Percentiles rank a stretch among this genome's conserved stretches.
These are phyloP conservation scores for Hypericum perforatum DNA, from an alignment of 345 rosid species.

Conservation along the genomic window DNA sequence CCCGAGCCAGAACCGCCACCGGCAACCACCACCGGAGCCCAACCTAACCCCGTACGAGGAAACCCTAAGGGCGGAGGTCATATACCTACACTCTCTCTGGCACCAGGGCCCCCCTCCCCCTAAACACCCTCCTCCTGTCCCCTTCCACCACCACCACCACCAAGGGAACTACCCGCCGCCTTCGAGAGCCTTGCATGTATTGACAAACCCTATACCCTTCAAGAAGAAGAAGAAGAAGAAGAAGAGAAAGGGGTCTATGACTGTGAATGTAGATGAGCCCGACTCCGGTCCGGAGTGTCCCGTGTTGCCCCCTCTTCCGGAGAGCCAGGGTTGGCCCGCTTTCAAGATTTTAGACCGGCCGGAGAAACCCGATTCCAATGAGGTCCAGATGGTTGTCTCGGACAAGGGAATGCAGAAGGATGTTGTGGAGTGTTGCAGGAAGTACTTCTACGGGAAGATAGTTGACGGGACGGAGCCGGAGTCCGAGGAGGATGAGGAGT, in stretches of 20 bases:
- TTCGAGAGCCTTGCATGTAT: not conserved
- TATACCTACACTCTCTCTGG: conserved; percentile 71
- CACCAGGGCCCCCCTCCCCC: conserved; percentile 57
- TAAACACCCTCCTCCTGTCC: not conserved
- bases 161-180: conserved; percentile 17
- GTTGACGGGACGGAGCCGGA: not conserved
- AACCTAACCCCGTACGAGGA: not conserved
- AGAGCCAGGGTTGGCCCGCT: conserved; percentile 33
- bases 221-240: conserved; percentile 7
- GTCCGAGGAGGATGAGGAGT: not conserved
- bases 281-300: conserved; percentile 32
- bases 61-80: conserved; percentile 32
- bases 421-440: conserved; percentile 1
- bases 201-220: conserved; percentile 23
- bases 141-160: conserved; percentile 7
- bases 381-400: conserved; percentile 25
- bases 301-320: conserved; percentile 7
- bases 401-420: conserved; percentile 19
- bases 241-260: not conserved
- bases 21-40: conserved; percentile 2
- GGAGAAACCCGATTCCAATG: conserved; percentile 4
- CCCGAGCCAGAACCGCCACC: not conserved
- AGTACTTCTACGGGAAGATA: conserved; percentile 7
- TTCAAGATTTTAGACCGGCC: conserved; percentile 10
- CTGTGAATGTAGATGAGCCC: not conserved